Percentiles rank a stretch among this genome's conserved stretches.
Evolutionary conservation across 2,329 filamentous ascomycete genomes (phyloP).

Genomic region (Catunica adiposa): DNA sequence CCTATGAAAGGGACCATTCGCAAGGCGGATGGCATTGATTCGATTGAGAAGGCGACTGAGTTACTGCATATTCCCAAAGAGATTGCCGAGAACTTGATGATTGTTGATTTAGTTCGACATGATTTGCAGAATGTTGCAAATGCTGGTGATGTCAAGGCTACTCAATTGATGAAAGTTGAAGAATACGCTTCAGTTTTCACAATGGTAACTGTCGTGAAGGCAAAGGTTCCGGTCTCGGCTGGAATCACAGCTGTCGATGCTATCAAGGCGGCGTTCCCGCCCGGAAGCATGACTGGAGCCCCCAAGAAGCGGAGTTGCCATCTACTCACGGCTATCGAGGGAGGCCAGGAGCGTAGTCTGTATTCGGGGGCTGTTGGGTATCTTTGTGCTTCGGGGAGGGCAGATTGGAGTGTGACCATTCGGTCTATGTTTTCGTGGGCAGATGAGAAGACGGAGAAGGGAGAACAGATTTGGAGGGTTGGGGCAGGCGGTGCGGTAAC

Average conservation of each 20-base stretch:
- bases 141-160: constrained; percentile 54
- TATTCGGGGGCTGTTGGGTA: constrained; percentile 87
- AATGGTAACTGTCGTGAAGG: constrained; percentile 78
- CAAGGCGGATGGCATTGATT: constrained; percentile 49
- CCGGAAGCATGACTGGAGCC: constrained; percentile 91
- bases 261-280: constrained; percentile 61
- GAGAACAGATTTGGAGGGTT: constrained; percentile 53
- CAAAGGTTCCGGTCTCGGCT: constrained; percentile 30
- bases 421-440: constrained; percentile 57
- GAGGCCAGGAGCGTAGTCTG: constrained; percentile 44
- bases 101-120: constrained; percentile 88
- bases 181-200: constrained; percentile 85
- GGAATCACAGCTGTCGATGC: constrained; percentile 50
- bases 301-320: constrained; percentile 88
- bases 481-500: constrained; percentile 87
- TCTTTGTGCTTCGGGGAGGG: constrained; percentile 67
- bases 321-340: constrained; percentile 55
- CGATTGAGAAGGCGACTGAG: constrained; percentile 51
- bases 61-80: constrained; percentile 74
- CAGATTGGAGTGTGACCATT: constrained; percentile 86
- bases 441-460: constrained; percentile 29
- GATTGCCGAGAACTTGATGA: constrained; percentile 93
- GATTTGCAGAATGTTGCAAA: constrained; percentile 78
- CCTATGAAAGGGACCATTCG: constrained; percentile 96
- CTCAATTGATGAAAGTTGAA: constrained; percentile 69